Evolutionary conservation across 1,139 yeast genomes (phyloP).

Genomic region (Candida tetrigidarum): DNA sequence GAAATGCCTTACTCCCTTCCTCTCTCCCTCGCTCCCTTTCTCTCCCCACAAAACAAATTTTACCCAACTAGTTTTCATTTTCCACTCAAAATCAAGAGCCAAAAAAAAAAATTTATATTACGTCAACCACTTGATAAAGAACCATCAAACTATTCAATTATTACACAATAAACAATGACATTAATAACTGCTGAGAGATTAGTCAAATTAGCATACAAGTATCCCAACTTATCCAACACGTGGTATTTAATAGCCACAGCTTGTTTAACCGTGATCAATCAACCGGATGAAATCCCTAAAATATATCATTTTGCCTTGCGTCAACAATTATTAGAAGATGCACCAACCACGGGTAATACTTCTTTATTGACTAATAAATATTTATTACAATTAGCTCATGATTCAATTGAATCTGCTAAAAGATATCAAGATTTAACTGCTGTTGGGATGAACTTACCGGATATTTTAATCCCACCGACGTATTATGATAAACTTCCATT

Average conservation of each 20-base stretch:
- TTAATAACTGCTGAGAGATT: constrained; percentile 66
- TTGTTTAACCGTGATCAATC: constrained; percentile 78
- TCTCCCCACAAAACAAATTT: no score
- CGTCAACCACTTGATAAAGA: background rate
- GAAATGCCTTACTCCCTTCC: no score
- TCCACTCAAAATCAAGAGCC: no score
- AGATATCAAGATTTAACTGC: constrained; percentile 45
- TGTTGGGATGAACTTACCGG: constrained; percentile 51
- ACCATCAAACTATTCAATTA: no score
- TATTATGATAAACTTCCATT: constrained; percentile 46
- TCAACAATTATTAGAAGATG: constrained; percentile 44
- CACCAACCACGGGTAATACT: constrained; percentile 13
- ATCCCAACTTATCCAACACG: constrained; percentile 43
- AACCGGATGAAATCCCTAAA: constrained; percentile 78
- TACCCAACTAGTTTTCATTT: no score
- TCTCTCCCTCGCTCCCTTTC: no score
- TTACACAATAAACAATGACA: constrained; percentile 10
- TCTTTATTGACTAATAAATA: constrained; percentile 28
- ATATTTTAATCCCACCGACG: constrained; percentile 44
- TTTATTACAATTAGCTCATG: constrained; percentile 36
- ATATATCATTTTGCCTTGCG: constrained; percentile 75
- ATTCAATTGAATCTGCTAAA: constrained; percentile 41
- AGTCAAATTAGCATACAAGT: constrained; percentile 58
- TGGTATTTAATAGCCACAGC: constrained; percentile 86
- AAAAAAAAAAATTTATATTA: no score